phyloP scores from a whole-genome alignment of 148 eudicot genomes.

The Euryodendron excelsum region DNA sequence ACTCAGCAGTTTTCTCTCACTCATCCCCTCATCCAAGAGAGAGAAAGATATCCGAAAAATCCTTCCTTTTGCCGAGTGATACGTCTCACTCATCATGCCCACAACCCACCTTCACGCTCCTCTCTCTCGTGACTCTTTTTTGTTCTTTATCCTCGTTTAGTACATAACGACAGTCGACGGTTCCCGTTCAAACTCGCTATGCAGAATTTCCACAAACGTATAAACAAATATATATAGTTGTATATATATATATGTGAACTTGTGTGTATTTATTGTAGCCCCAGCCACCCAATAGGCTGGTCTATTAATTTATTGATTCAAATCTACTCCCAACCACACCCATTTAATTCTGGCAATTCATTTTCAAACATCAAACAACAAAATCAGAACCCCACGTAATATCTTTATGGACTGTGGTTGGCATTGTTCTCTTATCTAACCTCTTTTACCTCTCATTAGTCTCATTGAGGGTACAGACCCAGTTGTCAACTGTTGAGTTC shows the following conservation, averaged over 20 bases:
- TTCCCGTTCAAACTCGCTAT: neutral
- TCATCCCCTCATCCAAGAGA: constrained; percentile 22
- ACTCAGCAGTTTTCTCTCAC: neutral
- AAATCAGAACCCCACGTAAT: neutral
- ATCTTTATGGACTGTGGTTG: neutral
- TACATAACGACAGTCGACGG: neutral
- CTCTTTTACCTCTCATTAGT: neutral
- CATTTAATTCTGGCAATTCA: neutral
- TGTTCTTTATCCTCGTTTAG: neutral
- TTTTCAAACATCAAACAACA: neutral
- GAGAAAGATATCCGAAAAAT: constrained; percentile 6
- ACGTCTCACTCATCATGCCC: constrained; percentile 41
- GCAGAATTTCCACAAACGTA: neutral
- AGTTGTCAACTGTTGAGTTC: constrained; percentile 4
- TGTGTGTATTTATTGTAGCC: no score
- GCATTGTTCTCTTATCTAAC: neutral
- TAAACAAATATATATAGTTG: no score
- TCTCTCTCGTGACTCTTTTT: neutral
- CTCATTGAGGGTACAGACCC: neutral
- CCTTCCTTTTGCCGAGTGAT: constrained; percentile 41
- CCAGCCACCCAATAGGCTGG: no score
- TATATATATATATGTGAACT: neutral
- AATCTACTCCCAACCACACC: constrained; percentile 10
- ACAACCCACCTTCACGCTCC: neutral
- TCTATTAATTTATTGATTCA: neutral